Conservation (phyloP, 306 rosid genomes). For the Prunus mume region DNA sequence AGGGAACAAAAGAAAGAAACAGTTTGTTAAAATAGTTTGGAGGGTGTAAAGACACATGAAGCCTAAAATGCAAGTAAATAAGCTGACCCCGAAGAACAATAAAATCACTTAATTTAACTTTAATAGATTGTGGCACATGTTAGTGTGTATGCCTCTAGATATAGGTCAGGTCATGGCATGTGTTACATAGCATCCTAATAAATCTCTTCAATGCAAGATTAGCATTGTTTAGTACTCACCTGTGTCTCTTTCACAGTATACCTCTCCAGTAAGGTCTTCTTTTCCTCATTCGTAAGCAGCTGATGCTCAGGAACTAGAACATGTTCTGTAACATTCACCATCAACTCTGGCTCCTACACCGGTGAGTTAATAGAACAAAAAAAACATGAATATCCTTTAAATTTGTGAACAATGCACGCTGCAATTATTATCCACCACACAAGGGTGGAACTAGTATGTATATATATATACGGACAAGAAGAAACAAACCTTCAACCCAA, state of each 20-base stretch:
- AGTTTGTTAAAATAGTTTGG: not conserved
- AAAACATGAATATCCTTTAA: not conserved
- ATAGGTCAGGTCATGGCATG: not conserved
- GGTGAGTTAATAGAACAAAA: not conserved
- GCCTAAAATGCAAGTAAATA: too few relatives aligned
- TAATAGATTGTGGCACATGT: too few relatives aligned
- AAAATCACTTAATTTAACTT: too few relatives aligned
- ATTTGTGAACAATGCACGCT: not conserved
- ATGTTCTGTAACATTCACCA: constrained; percentile 63
- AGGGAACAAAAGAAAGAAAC: not conserved
- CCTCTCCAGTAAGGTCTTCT: constrained; percentile 77
- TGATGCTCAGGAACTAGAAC: constrained; percentile 78
- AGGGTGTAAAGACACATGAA: too few relatives aligned
- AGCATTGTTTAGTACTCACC: constrained; percentile 34
- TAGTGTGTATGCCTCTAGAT: too few relatives aligned
- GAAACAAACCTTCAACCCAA: not conserved
- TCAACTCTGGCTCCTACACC: constrained; percentile 71
- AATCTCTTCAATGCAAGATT: not conserved
- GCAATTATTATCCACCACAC: not conserved
- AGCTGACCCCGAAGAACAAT: too few relatives aligned
- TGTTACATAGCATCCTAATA: not conserved
- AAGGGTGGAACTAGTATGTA: not conserved
- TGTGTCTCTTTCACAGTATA: constrained; percentile 84
- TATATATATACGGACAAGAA: not conserved
- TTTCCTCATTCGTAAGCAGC: constrained; percentile 54